Percentiles rank a stretch among this genome's conserved stretches.
Evolutionary conservation across 129 eudicot genomes (phyloP).

Genomic region (Artemisia tridentata): DNA sequence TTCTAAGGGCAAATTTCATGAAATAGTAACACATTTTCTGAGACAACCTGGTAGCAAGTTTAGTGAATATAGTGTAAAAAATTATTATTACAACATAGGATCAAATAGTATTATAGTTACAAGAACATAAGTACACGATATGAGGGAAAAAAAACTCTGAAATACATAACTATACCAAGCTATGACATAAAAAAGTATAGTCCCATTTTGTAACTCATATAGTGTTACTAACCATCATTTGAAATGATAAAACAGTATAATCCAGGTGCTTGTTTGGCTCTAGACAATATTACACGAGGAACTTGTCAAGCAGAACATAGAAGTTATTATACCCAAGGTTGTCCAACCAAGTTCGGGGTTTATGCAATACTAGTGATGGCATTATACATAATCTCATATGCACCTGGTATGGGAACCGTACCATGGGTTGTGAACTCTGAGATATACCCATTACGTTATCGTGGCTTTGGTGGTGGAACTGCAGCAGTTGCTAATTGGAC

Average conservation of each 20-base stretch:
- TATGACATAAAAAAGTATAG: no score
- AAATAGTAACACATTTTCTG: no score
- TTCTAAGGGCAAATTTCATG: background rate
- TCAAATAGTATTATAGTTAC: no score
- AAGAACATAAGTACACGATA: no score
- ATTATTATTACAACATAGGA: no score
- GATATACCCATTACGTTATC: constrained; percentile 55
- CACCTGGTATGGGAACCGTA: constrained; percentile 76
- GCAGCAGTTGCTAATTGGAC: constrained; percentile 68
- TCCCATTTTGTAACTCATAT: background rate
- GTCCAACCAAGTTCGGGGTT: constrained; percentile 55
- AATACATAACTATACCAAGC: no score
- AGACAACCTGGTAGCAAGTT: no score
- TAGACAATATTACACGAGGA: constrained; percentile 15
- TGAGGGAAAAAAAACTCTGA: no score
- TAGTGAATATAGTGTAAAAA: no score
- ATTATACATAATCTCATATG: constrained; percentile 49
- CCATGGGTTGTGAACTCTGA: constrained; percentile 77
- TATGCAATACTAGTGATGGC: constrained; percentile 51
- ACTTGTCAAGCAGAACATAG: constrained; percentile 41
- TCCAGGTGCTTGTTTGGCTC: constrained; percentile 56
- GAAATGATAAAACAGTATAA: constrained; percentile 30
- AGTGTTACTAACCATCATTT: background rate
- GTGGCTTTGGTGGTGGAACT: constrained; percentile 63
- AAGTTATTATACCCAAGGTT: constrained; percentile 49